Evolutionary conservation across 371 early-diverging fungal genomes (phyloP).

Genomic region (Batkoa obscura): DNA sequence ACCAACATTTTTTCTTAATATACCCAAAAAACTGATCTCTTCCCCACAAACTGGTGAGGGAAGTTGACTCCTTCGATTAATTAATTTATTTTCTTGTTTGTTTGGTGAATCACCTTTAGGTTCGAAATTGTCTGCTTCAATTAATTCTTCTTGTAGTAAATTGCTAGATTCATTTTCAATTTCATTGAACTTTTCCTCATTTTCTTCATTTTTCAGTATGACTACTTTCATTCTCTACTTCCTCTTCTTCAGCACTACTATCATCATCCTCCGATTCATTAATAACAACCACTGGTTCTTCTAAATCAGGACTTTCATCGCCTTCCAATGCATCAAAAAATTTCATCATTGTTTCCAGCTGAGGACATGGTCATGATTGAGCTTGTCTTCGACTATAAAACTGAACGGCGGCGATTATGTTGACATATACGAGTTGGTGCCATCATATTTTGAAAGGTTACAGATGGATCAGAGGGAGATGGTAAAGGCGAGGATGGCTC

Average conservation of each 20-base stretch:
- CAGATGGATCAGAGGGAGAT: background rate
- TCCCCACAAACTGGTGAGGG: constrained; percentile 58
- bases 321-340: constrained; percentile 12
- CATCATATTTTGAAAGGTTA: background rate
- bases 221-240: constrained; percentile 6
- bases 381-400: background rate
- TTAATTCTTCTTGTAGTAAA: background rate
- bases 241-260: constrained; percentile 11
- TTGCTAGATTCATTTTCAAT: background rate
- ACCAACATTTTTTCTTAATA: constrained; percentile 84
- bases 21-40: constrained; percentile 62
- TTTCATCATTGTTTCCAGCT: constrained; percentile 9
- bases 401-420: background rate
- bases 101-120: background rate
- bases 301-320: background rate
- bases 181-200: background rate
- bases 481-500: no score
- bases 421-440: background rate
- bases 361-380: constrained; percentile 13
- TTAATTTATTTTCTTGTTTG: background rate
- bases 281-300: background rate
- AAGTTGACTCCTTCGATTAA: constrained; percentile 30
- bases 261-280: background rate
- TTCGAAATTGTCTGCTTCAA: background rate
- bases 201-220: constrained; percentile 8